Evolutionary conservation across 805 yeast genomes (phyloP), one percentile per base, ranked within the genome.

Genomic region (Wickerhamomyces strasburgensis): DNA sequence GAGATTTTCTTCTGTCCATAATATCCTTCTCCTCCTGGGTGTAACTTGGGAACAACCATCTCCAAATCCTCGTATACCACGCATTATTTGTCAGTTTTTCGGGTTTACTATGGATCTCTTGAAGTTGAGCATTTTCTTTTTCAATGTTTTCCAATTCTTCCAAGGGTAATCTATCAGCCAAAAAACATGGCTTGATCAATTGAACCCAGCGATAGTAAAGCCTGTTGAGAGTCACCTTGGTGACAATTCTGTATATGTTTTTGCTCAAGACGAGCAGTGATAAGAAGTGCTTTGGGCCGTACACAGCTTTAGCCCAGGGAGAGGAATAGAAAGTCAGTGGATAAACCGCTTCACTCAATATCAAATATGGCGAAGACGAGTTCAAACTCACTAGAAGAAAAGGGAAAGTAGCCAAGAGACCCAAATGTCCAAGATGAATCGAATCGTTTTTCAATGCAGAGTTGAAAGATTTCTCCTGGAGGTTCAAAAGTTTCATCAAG

Each of bases 131-230:
- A 31, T 57, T 56, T 35, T 62, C 67, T 7, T 37, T 34, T 34
- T 63, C 67, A 9, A 62, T 56, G 16, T 48, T 44, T n/a, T 54
- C 56, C 11, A 59, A 31, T 34, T 61, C 65, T 10, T 47, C 56
- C 15, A 48, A 16, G 1, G 65, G 51, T 7, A 63, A 29, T 21
- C 58, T 45, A 39, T 59, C 65, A 14, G 64, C 46, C 26, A 49
- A 44, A 34, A 62, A 62, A 37, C 56, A 57, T 1, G 67, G 66
- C 34, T 58, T 65, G 1, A 55, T 51, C 13, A 45, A 42, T 28
- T 48, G 48, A 25, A 58, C 52, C 62, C 62, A 58, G 14, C 51
- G 50, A 39, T 62, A 66, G 44, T 66, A 65, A 3, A 56, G 9
- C 28, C 64, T 49, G 42, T 67, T 65, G 19, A 57, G 33, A 0